Percentiles rank a stretch among this genome's conserved stretches.
Conservation (phyloP, 257 asterid species). For the Penstemon davidsonii region DNA sequence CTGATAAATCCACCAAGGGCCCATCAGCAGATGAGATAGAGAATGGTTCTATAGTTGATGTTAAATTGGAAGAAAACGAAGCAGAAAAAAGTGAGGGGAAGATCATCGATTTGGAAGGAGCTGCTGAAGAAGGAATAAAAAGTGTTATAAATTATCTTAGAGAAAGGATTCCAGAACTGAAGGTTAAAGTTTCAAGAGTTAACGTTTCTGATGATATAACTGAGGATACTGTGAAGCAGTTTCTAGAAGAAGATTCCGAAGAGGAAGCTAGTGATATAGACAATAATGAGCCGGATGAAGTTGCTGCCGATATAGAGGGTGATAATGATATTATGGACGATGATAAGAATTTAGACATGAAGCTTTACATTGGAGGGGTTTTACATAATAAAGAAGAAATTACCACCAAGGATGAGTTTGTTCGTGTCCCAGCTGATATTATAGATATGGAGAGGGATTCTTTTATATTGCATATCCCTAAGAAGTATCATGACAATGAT, state of each 20-base stretch:
- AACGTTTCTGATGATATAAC: conserved; percentile 56
- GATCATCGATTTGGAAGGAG: conserved; percentile 73
- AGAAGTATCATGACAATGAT: conserved; percentile 48
- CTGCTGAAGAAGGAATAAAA: conserved; percentile 86
- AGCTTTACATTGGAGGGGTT: conserved; percentile 87
- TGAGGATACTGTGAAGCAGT: conserved; percentile 65
- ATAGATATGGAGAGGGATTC: conserved; percentile 75
- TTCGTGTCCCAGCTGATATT: conserved; percentile 82
- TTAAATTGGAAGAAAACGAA: conserved; percentile 59
- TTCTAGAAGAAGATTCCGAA: conserved; percentile 60
- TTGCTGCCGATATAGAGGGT: conserved; percentile 18
- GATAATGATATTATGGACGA: conserved; percentile 51
- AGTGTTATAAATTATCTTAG: conserved; percentile 81
- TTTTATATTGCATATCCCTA: conserved; percentile 78
- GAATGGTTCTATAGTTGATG: conserved; percentile 62
- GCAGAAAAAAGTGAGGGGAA: conserved; percentile 60
- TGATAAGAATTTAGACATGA: conserved; percentile 38
- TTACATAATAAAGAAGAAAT: conserved; percentile 72
- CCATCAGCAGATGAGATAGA: conserved; percentile 58
- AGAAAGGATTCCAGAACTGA: conserved; percentile 87
- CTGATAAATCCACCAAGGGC: conserved; percentile 55
- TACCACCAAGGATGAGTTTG: conserved; percentile 67
- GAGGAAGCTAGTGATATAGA: conserved; percentile 57
- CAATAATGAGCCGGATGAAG: conserved; percentile 46
- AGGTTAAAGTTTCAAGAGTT: conserved; percentile 69